Base-by-base conservation (phyloP, 73 alveolate genomes). In the Symbiodinium natans region DNA sequence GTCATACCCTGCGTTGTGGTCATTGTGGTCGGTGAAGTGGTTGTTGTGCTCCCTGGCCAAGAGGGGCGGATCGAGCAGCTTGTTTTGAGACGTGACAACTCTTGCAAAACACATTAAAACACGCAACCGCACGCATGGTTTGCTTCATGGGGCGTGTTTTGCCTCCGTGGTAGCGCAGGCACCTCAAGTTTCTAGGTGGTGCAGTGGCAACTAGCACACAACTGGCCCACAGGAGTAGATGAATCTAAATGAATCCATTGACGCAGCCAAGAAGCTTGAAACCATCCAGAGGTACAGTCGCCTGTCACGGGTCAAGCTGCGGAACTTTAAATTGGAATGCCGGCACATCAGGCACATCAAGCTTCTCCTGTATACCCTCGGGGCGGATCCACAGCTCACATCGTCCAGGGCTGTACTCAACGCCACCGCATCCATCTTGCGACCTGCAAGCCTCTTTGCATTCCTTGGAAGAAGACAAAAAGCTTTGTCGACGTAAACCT, bases 341-440 rank as follows among this genome's bases (percentile, higher is more conserved):
- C n/a, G n/a, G n/a, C n/a, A n/a, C n/a, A n/a, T n/a, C n/a, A n/a
- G n/a, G n/a, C n/a, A n/a, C n/a, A n/a, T n/a, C n/a, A 46, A 21
- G 59, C 59, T 29, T 63, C 40, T 13, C 80, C 80, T 90, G 56
- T 23, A 90, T 90, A 31, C 97, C 97, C 4, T 73, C 80, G 3
- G 86, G 77, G 29, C 97, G 97, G 33, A 85, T 90, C 97, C 97
- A 90, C 87, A 90, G 6, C 83, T 90, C 97, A 33, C 97, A 90
- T 29, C 97, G 13, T 13, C 97, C 80, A 6, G 0, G 19, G 54
- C 89, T 71, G 39, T 71, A 34, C 88, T 90, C 97, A 56, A 90
- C 71, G 80, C 97, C 97, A 34, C 36, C 31, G 56, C 97, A 90
- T 9, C 77, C 52, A 25, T 63, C 80, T 25, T 90, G 89, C 39